phyloP scores from a whole-genome alignment of 75 land plant species.

The Larix kaempferi region DNA sequence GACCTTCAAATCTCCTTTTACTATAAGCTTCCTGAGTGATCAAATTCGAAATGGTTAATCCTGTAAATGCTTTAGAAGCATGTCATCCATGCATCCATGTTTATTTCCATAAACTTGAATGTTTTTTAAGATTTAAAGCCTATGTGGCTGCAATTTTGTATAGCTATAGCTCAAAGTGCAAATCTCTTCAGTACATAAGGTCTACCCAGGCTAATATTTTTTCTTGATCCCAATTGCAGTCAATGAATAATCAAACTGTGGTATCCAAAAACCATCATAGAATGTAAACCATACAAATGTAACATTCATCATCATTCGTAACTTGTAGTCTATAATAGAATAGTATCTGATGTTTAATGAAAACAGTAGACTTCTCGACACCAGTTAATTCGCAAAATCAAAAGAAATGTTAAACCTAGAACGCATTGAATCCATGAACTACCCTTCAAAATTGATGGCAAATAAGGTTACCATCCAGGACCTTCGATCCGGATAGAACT shows the following conservation, averaged over 20 bases:
- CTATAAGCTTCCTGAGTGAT: too few relatives aligned
- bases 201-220: not conserved
- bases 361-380: not conserved
- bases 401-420: not conserved
- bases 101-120: too few relatives aligned
- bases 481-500: too few relatives aligned
- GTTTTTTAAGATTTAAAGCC: too few relatives aligned
- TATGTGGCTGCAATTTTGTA: not conserved
- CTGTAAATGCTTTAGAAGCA: too few relatives aligned
- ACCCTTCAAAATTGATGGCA: not conserved
- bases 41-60: too few relatives aligned
- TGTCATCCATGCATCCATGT: too few relatives aligned
- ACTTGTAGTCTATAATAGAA: not conserved
- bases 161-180: not conserved
- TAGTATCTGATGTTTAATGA: not conserved
- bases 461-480: too few relatives aligned
- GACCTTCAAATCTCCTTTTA: too few relatives aligned
- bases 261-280: not conserved
- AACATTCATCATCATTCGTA: not conserved
- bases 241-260: not conserved
- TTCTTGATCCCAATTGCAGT: not conserved
- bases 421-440: not conserved
- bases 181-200: not conserved
- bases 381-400: not conserved
- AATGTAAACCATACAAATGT: not conserved